Evolutionary conservation across 768 basidiomycete genomes (phyloP).

Genomic region (Amanita muscaria): DNA sequence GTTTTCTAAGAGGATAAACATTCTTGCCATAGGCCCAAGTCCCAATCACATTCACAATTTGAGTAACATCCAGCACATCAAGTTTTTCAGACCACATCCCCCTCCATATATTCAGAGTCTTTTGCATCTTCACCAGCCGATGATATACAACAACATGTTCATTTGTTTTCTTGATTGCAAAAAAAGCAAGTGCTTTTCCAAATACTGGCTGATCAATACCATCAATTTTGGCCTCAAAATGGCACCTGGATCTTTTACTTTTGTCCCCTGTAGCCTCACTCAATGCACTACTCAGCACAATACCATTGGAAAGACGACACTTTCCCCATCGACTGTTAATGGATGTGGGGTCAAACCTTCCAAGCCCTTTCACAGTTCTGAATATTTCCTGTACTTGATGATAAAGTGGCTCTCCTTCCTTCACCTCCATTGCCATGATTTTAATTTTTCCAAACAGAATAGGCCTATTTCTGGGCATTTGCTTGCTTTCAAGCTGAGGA

Average conservation of each 20-base stretch:
- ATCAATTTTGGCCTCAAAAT: conserved; percentile 1
- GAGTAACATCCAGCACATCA: not conserved
- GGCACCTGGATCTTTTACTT: not conserved
- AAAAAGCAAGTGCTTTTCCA: conserved; percentile 2
- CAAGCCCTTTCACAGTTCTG: no score
- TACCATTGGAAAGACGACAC: no score
- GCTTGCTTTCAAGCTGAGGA: conserved; percentile 9
- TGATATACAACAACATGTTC: not conserved
- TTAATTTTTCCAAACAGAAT: conserved; percentile 2
- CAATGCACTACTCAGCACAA: not conserved
- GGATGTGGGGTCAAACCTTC: no score
- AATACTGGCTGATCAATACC: not conserved
- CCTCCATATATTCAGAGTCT: conserved; percentile 1
- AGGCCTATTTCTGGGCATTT: not conserved
- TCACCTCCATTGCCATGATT: not conserved
- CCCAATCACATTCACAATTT: conserved; percentile 1
- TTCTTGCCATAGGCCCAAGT: not conserved
- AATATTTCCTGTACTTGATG: no score
- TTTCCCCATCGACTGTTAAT: no score
- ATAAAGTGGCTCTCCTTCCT: no score
- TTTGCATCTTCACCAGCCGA: not conserved
- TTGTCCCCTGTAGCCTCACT: not conserved
- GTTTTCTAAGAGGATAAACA: conserved; percentile 2
- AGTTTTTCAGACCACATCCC: not conserved
- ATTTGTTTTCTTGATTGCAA: not conserved